Evolutionary conservation across 139 green algal species (phyloP).

Genomic region (Eudorina sp.): DNA sequence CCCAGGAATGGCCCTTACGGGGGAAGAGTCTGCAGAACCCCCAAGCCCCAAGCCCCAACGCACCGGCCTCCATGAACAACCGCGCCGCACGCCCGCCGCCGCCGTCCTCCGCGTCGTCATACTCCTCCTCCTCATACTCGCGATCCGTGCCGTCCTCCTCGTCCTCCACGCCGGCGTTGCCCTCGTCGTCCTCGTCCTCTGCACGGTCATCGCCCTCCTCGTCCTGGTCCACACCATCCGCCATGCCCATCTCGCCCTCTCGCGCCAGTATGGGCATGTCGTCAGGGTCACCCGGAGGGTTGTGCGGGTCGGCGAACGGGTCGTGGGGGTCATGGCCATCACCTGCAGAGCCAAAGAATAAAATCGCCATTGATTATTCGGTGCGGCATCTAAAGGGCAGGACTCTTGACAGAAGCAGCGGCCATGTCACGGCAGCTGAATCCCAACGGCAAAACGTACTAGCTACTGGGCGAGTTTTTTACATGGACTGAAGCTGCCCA

Average conservation of each 20-base stretch:
- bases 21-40: no score
- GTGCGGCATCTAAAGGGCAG: no score
- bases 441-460: no score
- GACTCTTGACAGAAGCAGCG: no score
- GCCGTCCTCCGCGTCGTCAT: slow-evolving; percentile 43
- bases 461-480: no score
- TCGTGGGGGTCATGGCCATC: slow-evolving; percentile 21
- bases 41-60: not conserved
- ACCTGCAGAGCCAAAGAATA: no score
- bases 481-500: no score
- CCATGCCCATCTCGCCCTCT: slow-evolving; percentile 14
- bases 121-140: slow-evolving; percentile 58
- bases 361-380: no score
- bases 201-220: not conserved
- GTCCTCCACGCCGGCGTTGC: slow-evolving; percentile 52
- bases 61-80: slow-evolving; percentile 5
- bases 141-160: slow-evolving; percentile 58
- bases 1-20: no score
- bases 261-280: not conserved
- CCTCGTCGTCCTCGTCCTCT: slow-evolving; percentile 41
- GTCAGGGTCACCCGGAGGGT: not conserved
- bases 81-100: not conserved
- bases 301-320: slow-evolving; percentile 37
- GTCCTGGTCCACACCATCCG: slow-evolving; percentile 36
- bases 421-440: no score